These are phyloP conservation scores for Penicillium lagena DNA, from an alignment of 495 filamentous ascomycete species.

Conservation along the genomic window DNA sequence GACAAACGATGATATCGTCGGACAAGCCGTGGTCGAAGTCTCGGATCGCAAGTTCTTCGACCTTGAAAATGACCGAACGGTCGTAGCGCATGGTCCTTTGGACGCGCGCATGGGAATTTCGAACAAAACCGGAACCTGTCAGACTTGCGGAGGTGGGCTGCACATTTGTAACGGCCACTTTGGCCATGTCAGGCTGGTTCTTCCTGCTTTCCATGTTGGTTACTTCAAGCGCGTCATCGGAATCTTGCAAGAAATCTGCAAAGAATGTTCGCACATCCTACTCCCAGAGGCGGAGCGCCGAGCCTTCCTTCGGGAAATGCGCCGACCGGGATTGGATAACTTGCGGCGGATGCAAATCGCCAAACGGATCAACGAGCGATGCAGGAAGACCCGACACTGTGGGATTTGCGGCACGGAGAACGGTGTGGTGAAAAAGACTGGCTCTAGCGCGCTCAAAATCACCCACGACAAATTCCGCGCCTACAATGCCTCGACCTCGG, in stretches of 20 bases:
- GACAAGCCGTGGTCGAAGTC: constrained; percentile 87
- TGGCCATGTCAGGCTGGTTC: constrained; percentile 79
- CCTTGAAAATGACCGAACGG: constrained; percentile 60
- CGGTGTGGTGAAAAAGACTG: constrained; percentile 81
- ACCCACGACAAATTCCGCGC: constrained; percentile 87
- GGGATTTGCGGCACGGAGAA: constrained; percentile 72
- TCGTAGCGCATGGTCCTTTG: constrained; percentile 75
- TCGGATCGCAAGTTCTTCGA: constrained; percentile 88
- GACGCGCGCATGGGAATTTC: constrained; percentile 88
- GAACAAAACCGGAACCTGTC: constrained; percentile 62
- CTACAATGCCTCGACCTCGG: constrained; percentile 78
- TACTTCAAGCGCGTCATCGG: constrained; percentile 87
- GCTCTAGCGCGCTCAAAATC: constrained; percentile 73
- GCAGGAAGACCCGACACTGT: constrained; percentile 75
- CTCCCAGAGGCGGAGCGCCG: constrained; percentile 71
- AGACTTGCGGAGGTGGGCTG: constrained; percentile 73
- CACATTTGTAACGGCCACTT: constrained; percentile 90
- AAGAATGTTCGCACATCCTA: constrained; percentile 61
- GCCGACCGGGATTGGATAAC: constrained; percentile 79
- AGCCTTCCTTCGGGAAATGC: constrained; percentile 65
- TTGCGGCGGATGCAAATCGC: constrained; percentile 68
- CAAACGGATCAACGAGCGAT: constrained; percentile 83
- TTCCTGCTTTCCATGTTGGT: constrained; percentile 91
- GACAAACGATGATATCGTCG: constrained; percentile 87
- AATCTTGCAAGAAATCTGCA: constrained; percentile 91